A percentile compares a stretch with the other conserved stretches of the same genome.
These are phyloP conservation scores for Harringtonia aguacate DNA, from an alignment of 2,329 filamentous ascomycete genomes.

Conservation along the genomic window DNA sequence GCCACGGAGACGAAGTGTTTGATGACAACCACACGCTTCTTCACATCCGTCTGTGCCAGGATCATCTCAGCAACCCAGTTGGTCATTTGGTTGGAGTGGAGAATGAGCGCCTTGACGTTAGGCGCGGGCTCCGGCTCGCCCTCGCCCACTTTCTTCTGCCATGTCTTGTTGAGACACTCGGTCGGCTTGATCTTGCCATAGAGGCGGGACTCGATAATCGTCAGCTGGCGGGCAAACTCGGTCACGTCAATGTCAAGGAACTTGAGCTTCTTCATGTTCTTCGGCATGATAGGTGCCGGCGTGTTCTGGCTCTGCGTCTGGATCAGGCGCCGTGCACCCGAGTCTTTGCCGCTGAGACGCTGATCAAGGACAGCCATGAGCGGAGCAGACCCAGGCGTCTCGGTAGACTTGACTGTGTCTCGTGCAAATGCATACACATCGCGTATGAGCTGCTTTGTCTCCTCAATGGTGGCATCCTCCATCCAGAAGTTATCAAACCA, in stretches of 20 bases:
- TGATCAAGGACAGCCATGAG: constrained; percentile 84
- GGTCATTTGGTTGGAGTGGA: constrained; percentile 97
- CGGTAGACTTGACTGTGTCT: constrained; percentile 84
- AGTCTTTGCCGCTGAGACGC: constrained; percentile 77
- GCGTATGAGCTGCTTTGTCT: constrained; percentile 74
- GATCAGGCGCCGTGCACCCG: constrained; percentile 73
- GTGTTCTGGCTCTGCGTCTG: constrained; percentile 75
- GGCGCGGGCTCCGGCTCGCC: constrained; percentile 77
- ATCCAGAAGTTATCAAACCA: constrained; percentile 99
- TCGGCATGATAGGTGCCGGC: constrained; percentile 83
- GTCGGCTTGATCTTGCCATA: constrained; percentile 95
- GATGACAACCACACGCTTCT: constrained; percentile 92
- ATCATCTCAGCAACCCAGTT: constrained; percentile 99
- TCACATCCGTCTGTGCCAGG: constrained; percentile 83
- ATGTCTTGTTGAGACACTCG: constrained; percentile 96
- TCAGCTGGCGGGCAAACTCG: constrained; percentile 95
- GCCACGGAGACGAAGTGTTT: constrained; percentile 97
- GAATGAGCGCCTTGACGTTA: constrained; percentile 91
- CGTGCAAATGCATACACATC: constrained; percentile 85
- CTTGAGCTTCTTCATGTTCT: constrained; percentile 99
- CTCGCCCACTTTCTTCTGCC: constrained; percentile 87
- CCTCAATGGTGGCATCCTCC: constrained; percentile 71
- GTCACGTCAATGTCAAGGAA: constrained; percentile 94
- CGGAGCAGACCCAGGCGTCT: constrained; percentile 78
- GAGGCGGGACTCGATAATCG: constrained; percentile 88